These are phyloP conservation scores for Myotisia sp. DNA, from an alignment of 2,329 filamentous ascomycete species.

Conservation along the genomic window DNA sequence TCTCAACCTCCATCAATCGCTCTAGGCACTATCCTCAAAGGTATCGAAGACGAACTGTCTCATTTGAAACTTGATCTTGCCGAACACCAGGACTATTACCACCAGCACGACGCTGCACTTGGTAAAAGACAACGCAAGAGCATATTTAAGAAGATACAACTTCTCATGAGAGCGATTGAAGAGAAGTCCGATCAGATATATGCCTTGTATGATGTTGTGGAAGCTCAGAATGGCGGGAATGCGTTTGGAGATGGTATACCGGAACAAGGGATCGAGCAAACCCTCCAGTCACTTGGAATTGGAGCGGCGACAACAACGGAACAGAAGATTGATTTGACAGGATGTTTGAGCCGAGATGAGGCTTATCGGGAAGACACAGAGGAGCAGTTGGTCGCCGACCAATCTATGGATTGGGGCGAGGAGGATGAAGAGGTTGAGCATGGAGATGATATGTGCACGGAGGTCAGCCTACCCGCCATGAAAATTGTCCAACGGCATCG, in stretches of 20 bases:
- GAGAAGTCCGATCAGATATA: slow-evolving; percentile 69
- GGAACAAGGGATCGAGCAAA: slow-evolving; percentile 50
- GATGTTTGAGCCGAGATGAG: not conserved
- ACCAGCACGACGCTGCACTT: slow-evolving; percentile 50
- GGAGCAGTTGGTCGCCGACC: too few species aligned
- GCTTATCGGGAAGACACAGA: slow-evolving; percentile 8
- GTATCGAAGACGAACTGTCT: slow-evolving; percentile 61
- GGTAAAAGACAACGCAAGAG: slow-evolving; percentile 50
- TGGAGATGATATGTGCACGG: too few species aligned
- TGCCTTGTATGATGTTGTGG: slow-evolving; percentile 66
- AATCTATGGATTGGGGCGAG: too few species aligned
- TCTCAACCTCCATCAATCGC: slow-evolving; percentile 56
- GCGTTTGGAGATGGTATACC: slow-evolving; percentile 50
- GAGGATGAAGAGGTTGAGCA: slow-evolving; percentile 27
- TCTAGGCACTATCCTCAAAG: slow-evolving; percentile 70
- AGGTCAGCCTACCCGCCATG: not conserved
- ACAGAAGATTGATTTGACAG: too few species aligned
- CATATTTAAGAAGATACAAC: slow-evolving; percentile 47
- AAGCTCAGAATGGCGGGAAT: slow-evolving; percentile 58
- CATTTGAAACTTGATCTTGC: slow-evolving; percentile 61
- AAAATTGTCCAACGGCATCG: too few species aligned
- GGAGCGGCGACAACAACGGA: slow-evolving; percentile 12
- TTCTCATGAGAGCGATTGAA: slow-evolving; percentile 50
- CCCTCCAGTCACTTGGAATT: slow-evolving; percentile 37
- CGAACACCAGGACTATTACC: slow-evolving; percentile 48